Evolutionary conservation across 1,284 basidiomycete species (phyloP), one percentile per base, ranked within the genome.

Genomic region (Irpex sp.): DNA sequence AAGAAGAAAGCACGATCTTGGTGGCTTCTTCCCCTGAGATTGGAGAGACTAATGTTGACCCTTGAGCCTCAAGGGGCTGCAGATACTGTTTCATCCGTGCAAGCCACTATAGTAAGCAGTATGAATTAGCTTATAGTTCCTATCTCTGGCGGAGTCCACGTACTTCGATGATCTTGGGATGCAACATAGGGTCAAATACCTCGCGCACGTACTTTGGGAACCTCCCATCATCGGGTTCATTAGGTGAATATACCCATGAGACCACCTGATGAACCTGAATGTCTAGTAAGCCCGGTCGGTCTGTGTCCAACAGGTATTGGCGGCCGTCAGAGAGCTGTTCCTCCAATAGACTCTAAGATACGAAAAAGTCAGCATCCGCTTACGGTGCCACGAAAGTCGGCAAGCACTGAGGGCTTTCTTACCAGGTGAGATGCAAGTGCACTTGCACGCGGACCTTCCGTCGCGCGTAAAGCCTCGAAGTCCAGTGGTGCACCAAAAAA

Each of bases 341-440:
- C 7, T 45, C 39, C 14, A 45, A 14, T 16, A 45, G 39, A 45
- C 14, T n/a, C 14, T 16, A n/a, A 12, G 5, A 45, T 6, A n/a
- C 8, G 4, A n/a, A 45, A n/a, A 16, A 16, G n/a, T 45, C 39
- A 45, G 39, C n/a, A n/a, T n/a, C n/a, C n/a, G n/a, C n/a, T n/a
- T 16, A 7, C 28, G 2, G 12, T 45, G 12, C 39, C 16, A 42
- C 39, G n/a, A 45, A 45, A 45, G 39, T 8, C 39, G 0, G 39
- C 39, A 45, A 4, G 39, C 6, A 33, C 7, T 33, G 33, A 1
- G 18, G 16, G 12, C 21, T 23, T 23, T 10, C 74, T 63, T 68
- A 80, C 78, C 66, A 81, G 56, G 63, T 82, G 74, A 8, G 79
- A 74, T 18, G 76, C 68, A 14, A 82, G 62, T 10, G 68, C 65